Conservation (phyloP, 2,329 filamentous ascomycete species). For the Fusarium lateritium region DNA sequence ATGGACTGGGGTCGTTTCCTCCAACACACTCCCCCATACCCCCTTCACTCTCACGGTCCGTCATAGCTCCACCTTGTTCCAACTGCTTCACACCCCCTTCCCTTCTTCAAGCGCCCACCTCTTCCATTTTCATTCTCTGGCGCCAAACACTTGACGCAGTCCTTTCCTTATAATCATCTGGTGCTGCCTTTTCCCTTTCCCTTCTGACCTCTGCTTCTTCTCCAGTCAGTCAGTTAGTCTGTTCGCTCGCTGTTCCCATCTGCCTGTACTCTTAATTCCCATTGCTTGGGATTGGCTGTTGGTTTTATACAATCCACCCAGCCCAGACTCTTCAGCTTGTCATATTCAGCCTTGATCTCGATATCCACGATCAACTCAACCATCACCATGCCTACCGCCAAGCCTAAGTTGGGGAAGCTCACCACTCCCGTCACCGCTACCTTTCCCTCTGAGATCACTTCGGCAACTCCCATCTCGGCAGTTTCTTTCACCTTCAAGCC, state of each 20-base stretch:
- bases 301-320: constrained; percentile 41
- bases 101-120: constrained; percentile 48
- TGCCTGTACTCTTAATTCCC: constrained; percentile 41
- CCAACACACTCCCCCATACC: constrained; percentile 34
- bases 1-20: constrained; percentile 32
- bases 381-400: constrained; percentile 65
- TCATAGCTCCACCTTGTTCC: constrained; percentile 45
- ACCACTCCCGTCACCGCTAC: constrained; percentile 74
- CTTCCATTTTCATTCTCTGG: constrained; percentile 45
- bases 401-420: constrained; percentile 74
- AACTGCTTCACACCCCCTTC: constrained; percentile 47
- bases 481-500: constrained; percentile 58
- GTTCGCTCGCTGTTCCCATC: constrained; percentile 48
- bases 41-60: constrained; percentile 40
- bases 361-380: constrained; percentile 24
- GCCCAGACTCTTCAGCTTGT: constrained; percentile 33
- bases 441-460: constrained; percentile 73
- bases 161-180: constrained; percentile 49
- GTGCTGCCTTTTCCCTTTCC: constrained; percentile 44
- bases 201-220: constrained; percentile 38
- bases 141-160: constrained; percentile 50
- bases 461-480: constrained; percentile 76
- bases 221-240: constrained; percentile 47
- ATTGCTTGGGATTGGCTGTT: constrained; percentile 43
- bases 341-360: constrained; percentile 27